These are phyloP conservation scores for Pseudoscleropodium purum DNA, from an alignment of 225 moss, liverwort and hornwort species.

Conservation along the genomic window DNA sequence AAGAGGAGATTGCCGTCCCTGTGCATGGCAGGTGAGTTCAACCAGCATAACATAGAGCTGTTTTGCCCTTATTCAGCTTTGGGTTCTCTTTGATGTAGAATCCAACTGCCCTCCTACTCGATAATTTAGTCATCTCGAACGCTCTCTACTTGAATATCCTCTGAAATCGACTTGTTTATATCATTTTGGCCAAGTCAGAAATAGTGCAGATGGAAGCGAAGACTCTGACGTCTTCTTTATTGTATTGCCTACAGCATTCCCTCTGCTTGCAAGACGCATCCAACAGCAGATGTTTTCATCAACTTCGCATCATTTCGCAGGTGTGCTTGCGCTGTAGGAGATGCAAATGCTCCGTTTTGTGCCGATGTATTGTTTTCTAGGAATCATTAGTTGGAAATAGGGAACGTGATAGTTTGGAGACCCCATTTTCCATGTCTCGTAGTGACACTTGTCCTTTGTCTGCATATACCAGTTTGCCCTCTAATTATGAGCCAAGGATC, in stretches of 20 bases:
- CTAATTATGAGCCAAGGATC: neutral
- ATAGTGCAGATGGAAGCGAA: neutral
- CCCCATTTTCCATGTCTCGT: neutral
- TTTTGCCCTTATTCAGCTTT: neutral
- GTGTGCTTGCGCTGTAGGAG: neutral
- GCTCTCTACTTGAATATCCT: neutral
- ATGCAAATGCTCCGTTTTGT: neutral
- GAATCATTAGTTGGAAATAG: neutral
- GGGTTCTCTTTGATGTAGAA: neutral
- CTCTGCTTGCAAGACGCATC: conserved; percentile 69
- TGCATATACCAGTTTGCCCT: neutral
- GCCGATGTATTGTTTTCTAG: neutral
- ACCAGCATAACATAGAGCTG: neutral
- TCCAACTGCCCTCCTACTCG: neutral
- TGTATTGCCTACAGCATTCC: conserved; percentile 25
- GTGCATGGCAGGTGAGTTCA: conserved; percentile 70
- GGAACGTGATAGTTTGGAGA: neutral
- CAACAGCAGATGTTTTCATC: conserved; percentile 95
- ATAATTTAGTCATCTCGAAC: neutral
- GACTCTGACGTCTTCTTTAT: neutral
- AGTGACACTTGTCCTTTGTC: neutral
- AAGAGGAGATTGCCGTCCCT: conserved; percentile 78
- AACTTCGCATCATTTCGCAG: conserved; percentile 89
- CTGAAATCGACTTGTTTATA: neutral
- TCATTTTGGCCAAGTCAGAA: neutral